Evolutionary conservation across 2,329 filamentous ascomycete genomes (phyloP), one percentile per base, ranked within the genome.

Genomic region (Ceratocystis cacaofunesta): DNA sequence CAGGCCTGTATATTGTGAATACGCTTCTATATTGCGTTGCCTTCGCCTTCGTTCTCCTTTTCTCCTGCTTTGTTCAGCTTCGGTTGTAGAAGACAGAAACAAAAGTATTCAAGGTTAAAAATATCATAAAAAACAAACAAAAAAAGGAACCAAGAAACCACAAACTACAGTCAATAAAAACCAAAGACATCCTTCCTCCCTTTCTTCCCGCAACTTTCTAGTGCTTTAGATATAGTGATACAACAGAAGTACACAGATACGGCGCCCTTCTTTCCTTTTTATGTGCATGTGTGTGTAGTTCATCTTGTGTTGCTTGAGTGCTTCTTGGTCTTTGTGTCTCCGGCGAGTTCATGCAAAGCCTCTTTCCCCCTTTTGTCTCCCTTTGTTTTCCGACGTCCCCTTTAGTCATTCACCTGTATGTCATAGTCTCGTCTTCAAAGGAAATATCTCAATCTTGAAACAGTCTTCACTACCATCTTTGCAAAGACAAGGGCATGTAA

Each of bases 151-250:
- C 28, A 22, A 57, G 8, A 32, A 25, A 57, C 52, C 36, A 41
- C 36, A 41, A 41, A 41, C 36, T 41, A 15, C 36, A 41, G 48
- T n/a, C 15, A 22, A 25, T 25, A 52, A 52, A 19, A 55, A 50
- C 8, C 48, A 36, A 36, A 63, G 19, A 28, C 43, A 63, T n/a
- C 17, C 19, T 36, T 32, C 62, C 25, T 28, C 50, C 32, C 19
- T 12, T 41, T 57, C 36, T 25, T 19, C 44, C 36, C 48, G 8
- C 52, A 57, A 30, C 28, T 57, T 41, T 41, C 52, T 57, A 57
- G n/a, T n/a, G 36, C 19, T 28, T 64, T 64, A 25, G 48, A 55
- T 57, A 25, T 64, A 50, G 36, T 62, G 60, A 62, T 41, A 62
- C 41, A 57, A 57, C 52, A 57, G 28, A 57, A 57, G 52, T 57